Percentiles rank a stretch among this genome's conserved stretches.
These are phyloP conservation scores for Boletus sp. DNA, from an alignment of 1,284 basidiomycete species.

Conservation along the genomic window DNA sequence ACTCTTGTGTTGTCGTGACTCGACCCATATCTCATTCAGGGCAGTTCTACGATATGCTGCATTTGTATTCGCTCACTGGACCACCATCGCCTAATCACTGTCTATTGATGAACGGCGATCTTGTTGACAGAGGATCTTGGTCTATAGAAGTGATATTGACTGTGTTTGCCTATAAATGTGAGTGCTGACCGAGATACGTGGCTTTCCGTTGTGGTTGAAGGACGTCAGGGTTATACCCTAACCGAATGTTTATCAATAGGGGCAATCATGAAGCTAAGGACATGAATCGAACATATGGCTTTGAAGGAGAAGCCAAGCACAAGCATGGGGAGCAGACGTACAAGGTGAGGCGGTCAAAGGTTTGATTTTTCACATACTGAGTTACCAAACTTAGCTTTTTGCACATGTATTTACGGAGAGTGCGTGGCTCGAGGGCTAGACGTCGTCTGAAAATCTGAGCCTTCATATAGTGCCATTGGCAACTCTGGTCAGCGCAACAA, in stretches of 20 bases:
- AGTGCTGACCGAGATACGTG: slow-evolving; percentile 23
- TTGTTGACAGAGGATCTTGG: slow-evolving; percentile 97
- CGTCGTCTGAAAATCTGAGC: slow-evolving; percentile 3
- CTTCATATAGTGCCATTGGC: slow-evolving; percentile 75
- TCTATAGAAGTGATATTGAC: slow-evolving; percentile 94
- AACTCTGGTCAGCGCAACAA: slow-evolving; percentile 76
- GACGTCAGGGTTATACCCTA: slow-evolving; percentile 77
- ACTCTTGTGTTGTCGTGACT: not conserved
- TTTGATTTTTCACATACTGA: slow-evolving; percentile 9
- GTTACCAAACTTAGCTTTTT: slow-evolving; percentile 62
- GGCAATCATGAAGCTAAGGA: slow-evolving; percentile 98
- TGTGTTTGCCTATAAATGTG: slow-evolving; percentile 95
- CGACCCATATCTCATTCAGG: slow-evolving; percentile 41
- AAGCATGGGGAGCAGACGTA: slow-evolving; percentile 92
- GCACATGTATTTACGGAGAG: slow-evolving; percentile 87
- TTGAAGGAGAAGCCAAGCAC: slow-evolving; percentile 95
- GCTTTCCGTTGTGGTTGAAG: slow-evolving; percentile 14
- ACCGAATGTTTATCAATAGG: slow-evolving; percentile 84
- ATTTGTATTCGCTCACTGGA: slow-evolving; percentile 85
- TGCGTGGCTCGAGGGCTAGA: slow-evolving; percentile 37
- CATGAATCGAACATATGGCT: slow-evolving; percentile 86
- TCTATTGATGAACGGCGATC: slow-evolving; percentile 92
- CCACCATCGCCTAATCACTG: slow-evolving; percentile 78
- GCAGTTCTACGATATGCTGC: slow-evolving; percentile 92
- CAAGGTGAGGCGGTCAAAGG: slow-evolving; percentile 48